Base-by-base conservation (phyloP, 2,329 filamentous ascomycete species). In the Sporothrix brasiliensis region DNA sequence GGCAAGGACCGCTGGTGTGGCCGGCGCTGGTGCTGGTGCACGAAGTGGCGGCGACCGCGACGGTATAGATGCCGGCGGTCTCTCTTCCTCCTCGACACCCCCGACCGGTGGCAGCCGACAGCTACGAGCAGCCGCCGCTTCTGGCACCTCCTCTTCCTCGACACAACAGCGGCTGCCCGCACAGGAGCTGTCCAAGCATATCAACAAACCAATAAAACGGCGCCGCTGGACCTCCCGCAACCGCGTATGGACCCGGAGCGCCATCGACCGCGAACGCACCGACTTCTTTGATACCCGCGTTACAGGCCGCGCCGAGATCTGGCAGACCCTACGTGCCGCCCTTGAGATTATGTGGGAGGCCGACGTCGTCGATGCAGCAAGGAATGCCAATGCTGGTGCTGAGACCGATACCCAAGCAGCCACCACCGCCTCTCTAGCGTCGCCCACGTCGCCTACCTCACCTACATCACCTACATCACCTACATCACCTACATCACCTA, bases 261-360 rank as follows among this genome's bases (percentile, higher is more conserved):
- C 90, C 68, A 83, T 97, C 2, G 87, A 88, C 71, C 84, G 84
- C 44, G 92, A 97, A 80, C 87, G 94, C 65, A 82, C 81, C 65
- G 93, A 93, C 73, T 97, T 96, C 83, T 98, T 97, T 79, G 93
- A 97, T 72, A 97, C 94, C 1, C 84, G 93, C 61, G 92, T 96
- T 19, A 91, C 91, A 0, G 93, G 93, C 2, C 85, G 88, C 4
- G 76, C 85, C 4, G 92, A 97, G 79, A 86, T 95, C 34, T 98
- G 94, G 94, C 88, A 88, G 75, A 90, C 92, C 0, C 79, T 97
- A 16, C 85, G 86, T 60, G 82, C 88, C 0, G 91, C 89, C 0
- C 83, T 93, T 21, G 86, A 91, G 72, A 81, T 92, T 7, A 78
- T 97, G 72, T 90, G 90, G 81, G 84, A 84, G 13, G 82, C 85